Percentiles rank a stretch among this genome's conserved stretches.
Evolutionary conservation across 352 stramenopile genomes (phyloP).

Genomic region (Phytophthora syringae): DNA sequence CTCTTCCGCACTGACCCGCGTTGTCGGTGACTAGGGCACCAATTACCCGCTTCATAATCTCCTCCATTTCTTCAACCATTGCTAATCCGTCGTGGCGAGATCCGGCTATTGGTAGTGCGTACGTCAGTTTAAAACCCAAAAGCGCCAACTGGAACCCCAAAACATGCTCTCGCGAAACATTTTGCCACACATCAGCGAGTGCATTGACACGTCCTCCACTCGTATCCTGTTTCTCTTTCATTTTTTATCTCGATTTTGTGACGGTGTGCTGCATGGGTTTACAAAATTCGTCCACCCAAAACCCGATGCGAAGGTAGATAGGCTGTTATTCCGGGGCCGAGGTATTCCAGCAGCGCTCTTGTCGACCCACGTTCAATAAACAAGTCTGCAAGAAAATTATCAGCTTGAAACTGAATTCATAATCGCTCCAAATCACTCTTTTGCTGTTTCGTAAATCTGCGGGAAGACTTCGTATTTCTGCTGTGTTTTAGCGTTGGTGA

Average conservation of each 20-base stretch:
- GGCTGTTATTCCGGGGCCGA: conserved; percentile 1
- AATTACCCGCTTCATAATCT: not conserved
- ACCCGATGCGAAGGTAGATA: conserved; percentile 3
- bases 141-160: not conserved
- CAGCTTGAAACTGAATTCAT: conserved; percentile 7
- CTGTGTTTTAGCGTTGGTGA: not conserved
- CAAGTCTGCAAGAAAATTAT: conserved; percentile 3
- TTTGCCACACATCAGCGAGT: conserved; percentile 8
- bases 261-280: not conserved
- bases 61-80: conserved; percentile 4
- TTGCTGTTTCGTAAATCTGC: conserved; percentile 4
- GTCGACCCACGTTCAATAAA: conserved; percentile 11
- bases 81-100: not conserved
- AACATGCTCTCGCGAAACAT: conserved; percentile 2
- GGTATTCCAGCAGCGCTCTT: not conserved
- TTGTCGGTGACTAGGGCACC: conserved; percentile 5
- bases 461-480: too few species aligned
- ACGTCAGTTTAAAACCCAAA: not conserved
- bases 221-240: conserved; percentile 3
- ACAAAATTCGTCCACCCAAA: not conserved
- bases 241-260: not conserved
- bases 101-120: not conserved
- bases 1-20: conserved; percentile 9
- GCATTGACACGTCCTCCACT: not conserved
- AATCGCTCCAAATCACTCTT: conserved; percentile 9